Evolutionary conservation across 345 rosid genomes (phyloP).

Genomic region (Viola odorata): DNA sequence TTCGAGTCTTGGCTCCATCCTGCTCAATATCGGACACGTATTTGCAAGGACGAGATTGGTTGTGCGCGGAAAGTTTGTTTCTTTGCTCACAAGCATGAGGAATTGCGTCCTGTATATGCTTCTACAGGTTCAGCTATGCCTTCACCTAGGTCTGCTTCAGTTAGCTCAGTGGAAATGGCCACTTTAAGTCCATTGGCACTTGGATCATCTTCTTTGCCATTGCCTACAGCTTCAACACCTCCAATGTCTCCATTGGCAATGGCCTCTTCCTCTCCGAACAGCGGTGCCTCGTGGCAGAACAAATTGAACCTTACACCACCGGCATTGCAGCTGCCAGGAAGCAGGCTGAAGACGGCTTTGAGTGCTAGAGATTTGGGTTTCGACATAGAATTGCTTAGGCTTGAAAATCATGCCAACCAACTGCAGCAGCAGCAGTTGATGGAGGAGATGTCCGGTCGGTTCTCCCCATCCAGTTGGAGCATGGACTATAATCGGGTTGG

Average conservation of each 20-base stretch:
- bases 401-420: conserved; percentile 33
- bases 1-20: conserved; percentile 99
- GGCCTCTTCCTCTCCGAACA: conserved; percentile 66
- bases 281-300: conserved; percentile 73
- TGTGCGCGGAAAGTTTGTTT: conserved; percentile 90
- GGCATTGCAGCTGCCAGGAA: conserved; percentile 70
- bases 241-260: conserved; percentile 67
- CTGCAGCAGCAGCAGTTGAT: conserved; percentile 38
- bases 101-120: conserved; percentile 83
- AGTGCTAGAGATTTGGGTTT: conserved; percentile 72
- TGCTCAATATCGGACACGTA: conserved; percentile 86
- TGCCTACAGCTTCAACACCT: conserved; percentile 60
- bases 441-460: conserved; percentile 63
- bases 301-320: conserved; percentile 64
- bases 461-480: conserved; percentile 53
- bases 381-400: conserved; percentile 64
- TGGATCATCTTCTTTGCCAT: conserved; percentile 42
- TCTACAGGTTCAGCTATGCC: conserved; percentile 96
- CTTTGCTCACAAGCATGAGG: conserved; percentile 89
- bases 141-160: conserved; percentile 65
- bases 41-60: conserved; percentile 93
- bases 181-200: conserved; percentile 51
- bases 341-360: conserved; percentile 71
- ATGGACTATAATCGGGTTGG: conserved; percentile 37
- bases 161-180: conserved; percentile 52